Percentiles rank a stretch among this genome's conserved stretches.
phyloP scores from a whole-genome alignment of 768 basidiomycete species.

The Naganishia onofrii region DNA sequence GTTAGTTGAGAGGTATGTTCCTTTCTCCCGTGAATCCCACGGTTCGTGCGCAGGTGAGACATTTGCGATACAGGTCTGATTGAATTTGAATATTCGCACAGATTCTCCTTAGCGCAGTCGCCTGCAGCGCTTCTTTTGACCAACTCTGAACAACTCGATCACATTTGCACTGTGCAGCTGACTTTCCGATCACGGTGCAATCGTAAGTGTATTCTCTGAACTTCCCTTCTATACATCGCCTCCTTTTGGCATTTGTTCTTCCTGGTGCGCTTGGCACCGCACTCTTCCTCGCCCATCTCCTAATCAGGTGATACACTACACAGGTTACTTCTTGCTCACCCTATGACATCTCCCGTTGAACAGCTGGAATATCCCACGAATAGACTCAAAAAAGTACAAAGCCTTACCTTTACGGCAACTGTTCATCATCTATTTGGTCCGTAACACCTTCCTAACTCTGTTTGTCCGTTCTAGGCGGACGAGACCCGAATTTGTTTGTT shows the following conservation, averaged over 20 bases:
- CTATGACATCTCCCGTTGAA: background rate
- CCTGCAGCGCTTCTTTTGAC: background rate
- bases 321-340: background rate
- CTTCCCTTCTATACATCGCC: background rate
- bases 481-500: background rate
- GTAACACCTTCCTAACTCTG: background rate
- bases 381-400: background rate
- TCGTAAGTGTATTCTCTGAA: background rate
- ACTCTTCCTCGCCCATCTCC: background rate
- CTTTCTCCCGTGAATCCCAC: background rate
- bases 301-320: background rate
- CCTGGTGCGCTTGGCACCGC: background rate
- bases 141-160: slow-evolving; percentile 17
- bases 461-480: background rate
- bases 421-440: background rate
- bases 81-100: background rate
- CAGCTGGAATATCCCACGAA: background rate
- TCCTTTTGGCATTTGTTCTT: background rate
- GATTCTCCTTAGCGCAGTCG: background rate
- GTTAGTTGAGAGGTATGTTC: background rate
- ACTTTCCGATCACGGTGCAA: background rate
- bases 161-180: background rate
- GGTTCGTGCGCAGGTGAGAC: slow-evolving; percentile 10
- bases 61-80: slow-evolving; percentile 13
- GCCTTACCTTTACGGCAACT: background rate